Percentiles rank a stretch among this genome's conserved stretches.
These are phyloP conservation scores for Clausena lansium DNA, from an alignment of 345 rosid species.

Conservation along the genomic window DNA sequence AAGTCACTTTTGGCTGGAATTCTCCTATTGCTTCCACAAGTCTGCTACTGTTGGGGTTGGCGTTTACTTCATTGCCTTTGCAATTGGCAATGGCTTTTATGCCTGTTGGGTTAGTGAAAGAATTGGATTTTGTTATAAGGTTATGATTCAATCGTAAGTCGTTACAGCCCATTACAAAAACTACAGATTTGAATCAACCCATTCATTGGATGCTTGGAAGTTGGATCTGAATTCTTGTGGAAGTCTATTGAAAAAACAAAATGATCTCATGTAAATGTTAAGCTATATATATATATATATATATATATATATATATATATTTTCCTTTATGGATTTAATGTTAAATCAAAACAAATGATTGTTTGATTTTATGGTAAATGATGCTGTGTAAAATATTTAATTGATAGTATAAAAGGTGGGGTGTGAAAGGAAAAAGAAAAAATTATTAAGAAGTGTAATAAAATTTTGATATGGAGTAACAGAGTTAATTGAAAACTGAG, in stretches of 20 bases:
- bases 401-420: too few species aligned
- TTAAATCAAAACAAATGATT: too few species aligned
- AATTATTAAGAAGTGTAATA: too few species aligned
- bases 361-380: too few species aligned
- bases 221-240: slow-evolving; percentile 71
- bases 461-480: too few species aligned
- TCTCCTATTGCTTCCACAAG: slow-evolving; percentile 83
- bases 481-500: too few species aligned
- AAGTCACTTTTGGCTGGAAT: slow-evolving; percentile 74
- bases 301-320: too few species aligned
- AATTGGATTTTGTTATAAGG: slow-evolving; percentile 53
- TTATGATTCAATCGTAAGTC: slow-evolving; percentile 47
- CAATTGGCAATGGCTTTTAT: slow-evolving; percentile 81
- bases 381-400: too few species aligned
- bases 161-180: slow-evolving; percentile 66
- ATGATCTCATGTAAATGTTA: too few species aligned
- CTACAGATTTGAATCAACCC: slow-evolving; percentile 64
- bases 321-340: too few species aligned
- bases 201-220: slow-evolving; percentile 70
- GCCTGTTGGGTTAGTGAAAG: slow-evolving; percentile 87
- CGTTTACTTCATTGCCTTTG: slow-evolving; percentile 67
- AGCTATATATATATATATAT: too few species aligned
- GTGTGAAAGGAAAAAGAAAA: too few species aligned
- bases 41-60: slow-evolving; percentile 82
- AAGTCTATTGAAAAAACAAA: slow-evolving; percentile 40